These are phyloP conservation scores for Setomelanomma holmii DNA, from an alignment of 2,329 filamentous ascomycete species.

Conservation along the genomic window DNA sequence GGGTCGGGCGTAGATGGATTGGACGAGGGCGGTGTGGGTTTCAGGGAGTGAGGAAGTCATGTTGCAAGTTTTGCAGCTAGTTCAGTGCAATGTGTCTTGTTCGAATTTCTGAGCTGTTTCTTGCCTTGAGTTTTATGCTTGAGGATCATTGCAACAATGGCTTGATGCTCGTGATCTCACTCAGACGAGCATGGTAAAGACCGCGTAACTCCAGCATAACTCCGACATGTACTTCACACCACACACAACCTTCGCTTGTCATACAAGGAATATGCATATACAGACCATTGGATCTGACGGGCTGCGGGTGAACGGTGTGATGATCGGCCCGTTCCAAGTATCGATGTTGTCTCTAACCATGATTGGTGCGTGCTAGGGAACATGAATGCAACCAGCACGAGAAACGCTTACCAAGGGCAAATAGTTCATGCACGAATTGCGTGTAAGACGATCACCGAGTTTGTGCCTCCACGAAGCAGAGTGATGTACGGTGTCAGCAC, in stretches of 20 bases:
- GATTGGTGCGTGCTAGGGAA: neutral
- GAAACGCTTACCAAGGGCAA: no score
- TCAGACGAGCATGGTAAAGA: neutral
- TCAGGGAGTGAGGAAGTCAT: neutral
- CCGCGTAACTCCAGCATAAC: neutral
- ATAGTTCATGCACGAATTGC: no score
- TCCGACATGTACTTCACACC: neutral
- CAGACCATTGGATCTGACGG: no score
- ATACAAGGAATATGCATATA: neutral
- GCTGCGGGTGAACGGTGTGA: neutral
- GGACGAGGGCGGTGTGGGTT: neutral
- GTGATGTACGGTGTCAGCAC: no score
- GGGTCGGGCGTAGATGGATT: neutral
- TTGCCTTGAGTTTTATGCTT: neutral
- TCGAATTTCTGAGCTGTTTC: no score
- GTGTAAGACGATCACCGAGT: no score
- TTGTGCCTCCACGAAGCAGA: no score
- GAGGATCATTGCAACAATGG: neutral
- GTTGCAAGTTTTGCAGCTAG: no score
- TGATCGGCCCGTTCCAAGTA: neutral
- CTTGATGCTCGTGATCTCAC: neutral
- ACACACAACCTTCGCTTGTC: neutral
- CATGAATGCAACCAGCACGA: neutral
- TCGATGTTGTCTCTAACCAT: neutral
- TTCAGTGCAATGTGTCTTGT: no score